Base-by-base conservation (phyloP, 192 early-diverging fungal species). In the Backusella australiensis region DNA sequence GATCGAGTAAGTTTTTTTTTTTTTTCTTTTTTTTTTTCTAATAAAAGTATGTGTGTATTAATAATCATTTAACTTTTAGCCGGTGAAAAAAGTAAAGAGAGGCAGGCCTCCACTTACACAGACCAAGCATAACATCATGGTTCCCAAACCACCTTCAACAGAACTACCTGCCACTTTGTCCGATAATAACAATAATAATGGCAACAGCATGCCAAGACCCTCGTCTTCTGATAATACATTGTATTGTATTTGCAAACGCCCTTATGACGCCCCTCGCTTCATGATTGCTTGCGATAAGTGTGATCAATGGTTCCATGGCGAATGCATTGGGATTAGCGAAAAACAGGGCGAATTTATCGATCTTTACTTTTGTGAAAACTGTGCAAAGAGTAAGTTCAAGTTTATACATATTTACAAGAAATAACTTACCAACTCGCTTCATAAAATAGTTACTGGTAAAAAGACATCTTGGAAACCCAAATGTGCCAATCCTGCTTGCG, bases 251-350 rank as follows among this genome's bases (percentile, higher is more conserved):
- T 94, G 93, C 70, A 82, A 83, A 26, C 72, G 81, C 29, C 83
- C 81, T 4, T 87, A 86, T 75, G 90, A 89, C 56, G 82, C 74
- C 4, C 81, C 77, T 34, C 82, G 83, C 21, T 87, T 87, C 67
- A 94, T 94, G 93, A 93, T 94, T 82, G 86, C 83, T 0, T 94
- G 93, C 78, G 93, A 94, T 70, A 75, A 72, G 17, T 94, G 93
- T 74, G 86, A 89, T 72, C 88, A 86, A 68, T 94, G 93, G 93
- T 94, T 85, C 73, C 93, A 94, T 85, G 90, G 91, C 42, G 82
- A 83, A 14, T 94, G 93, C 66, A 88, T 94, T 4, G 88, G 88
- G 1, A 82, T 94, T 67, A 82, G 84, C 26, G 82, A 85, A 44
- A 84, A 83, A 14, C 82, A 89, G 38, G 87, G 84, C 9, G 81